Percentiles rank a stretch among this genome's conserved stretches.
Evolutionary conservation across 371 early-diverging fungal species (phyloP).

Genomic region (Haplosporangium sp.): DNA sequence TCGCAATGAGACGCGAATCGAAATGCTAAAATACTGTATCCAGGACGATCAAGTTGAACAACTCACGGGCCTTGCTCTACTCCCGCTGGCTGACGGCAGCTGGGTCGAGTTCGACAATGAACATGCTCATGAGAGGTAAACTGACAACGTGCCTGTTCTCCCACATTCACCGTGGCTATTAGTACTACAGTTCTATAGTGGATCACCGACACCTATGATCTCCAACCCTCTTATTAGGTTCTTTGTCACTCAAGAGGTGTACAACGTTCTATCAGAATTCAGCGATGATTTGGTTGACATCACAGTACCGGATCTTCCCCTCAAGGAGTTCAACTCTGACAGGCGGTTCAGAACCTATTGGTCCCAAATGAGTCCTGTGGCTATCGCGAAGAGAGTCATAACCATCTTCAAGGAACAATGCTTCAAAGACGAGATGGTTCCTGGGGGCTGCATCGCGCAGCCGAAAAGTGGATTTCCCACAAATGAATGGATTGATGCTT

Average conservation of each 20-base stretch:
- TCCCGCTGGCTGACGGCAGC: slow-evolving; percentile 22
- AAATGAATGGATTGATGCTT: slow-evolving; percentile 18
- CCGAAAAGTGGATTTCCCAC: slow-evolving; percentile 11
- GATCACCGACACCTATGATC: background rate
- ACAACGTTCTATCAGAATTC: slow-evolving; percentile 11
- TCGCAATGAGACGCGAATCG: background rate
- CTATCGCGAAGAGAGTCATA: background rate
- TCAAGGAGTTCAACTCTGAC: background rate
- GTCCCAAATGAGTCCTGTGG: background rate
- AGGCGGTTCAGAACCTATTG: slow-evolving; percentile 4
- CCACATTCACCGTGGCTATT: background rate
- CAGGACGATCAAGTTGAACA: slow-evolving; percentile 12
- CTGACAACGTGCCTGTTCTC: background rate
- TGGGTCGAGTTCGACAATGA: slow-evolving; percentile 30
- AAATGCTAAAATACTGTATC: slow-evolving; percentile 29
- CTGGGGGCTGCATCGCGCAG: slow-evolving; percentile 4
- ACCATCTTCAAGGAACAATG: background rate
- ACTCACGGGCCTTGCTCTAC: slow-evolving; percentile 29
- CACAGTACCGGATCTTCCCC: background rate
- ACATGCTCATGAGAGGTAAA: slow-evolving; percentile 9
- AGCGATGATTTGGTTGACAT: slow-evolving; percentile 21
- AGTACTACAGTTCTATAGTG: background rate
- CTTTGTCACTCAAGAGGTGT: background rate
- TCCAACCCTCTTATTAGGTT: background rate
- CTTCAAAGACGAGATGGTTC: background rate